Evolutionary conservation across 495 filamentous ascomycete genomes (phyloP).

Genomic region (Penicillium lagena): DNA sequence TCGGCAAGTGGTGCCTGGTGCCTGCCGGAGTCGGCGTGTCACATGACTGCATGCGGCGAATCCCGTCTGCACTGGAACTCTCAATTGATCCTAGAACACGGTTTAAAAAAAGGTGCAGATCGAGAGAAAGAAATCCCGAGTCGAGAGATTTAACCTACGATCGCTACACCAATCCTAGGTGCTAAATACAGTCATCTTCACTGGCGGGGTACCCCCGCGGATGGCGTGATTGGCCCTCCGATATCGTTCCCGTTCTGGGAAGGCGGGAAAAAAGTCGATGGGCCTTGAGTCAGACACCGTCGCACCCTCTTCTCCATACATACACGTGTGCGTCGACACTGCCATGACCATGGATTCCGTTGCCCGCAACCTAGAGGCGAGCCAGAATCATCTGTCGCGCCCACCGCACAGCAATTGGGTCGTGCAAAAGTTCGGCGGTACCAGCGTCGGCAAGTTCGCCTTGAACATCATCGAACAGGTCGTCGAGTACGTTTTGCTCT

Average conservation of each 20-base stretch:
- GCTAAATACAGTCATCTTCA: too few relatives aligned
- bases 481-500: conserved; percentile 47
- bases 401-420: conserved; percentile 49
- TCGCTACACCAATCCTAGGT: too few relatives aligned
- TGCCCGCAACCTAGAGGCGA: too few relatives aligned
- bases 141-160: too few relatives aligned
- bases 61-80: too few relatives aligned
- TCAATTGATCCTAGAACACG: too few relatives aligned
- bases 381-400: neutral
- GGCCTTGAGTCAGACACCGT: neutral
- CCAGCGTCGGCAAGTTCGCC: conserved; percentile 65
- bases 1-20: too few relatives aligned
- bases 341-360: conserved; percentile 11
- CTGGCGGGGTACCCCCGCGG: neutral
- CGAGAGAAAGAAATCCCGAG: too few relatives aligned
- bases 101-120: too few relatives aligned
- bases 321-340: conserved; percentile 1
- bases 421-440: conserved; percentile 85
- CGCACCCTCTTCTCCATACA: neutral
- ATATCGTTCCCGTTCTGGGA: conserved; percentile 5
- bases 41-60: too few relatives aligned
- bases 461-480: conserved; percentile 68
- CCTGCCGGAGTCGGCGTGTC: too few relatives aligned
- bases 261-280: conserved; percentile 19
- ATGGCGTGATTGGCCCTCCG: conserved; percentile 11